Base-by-base conservation (phyloP, 2,329 filamentous ascomycete genomes). In the Fusarium sp. region DNA sequence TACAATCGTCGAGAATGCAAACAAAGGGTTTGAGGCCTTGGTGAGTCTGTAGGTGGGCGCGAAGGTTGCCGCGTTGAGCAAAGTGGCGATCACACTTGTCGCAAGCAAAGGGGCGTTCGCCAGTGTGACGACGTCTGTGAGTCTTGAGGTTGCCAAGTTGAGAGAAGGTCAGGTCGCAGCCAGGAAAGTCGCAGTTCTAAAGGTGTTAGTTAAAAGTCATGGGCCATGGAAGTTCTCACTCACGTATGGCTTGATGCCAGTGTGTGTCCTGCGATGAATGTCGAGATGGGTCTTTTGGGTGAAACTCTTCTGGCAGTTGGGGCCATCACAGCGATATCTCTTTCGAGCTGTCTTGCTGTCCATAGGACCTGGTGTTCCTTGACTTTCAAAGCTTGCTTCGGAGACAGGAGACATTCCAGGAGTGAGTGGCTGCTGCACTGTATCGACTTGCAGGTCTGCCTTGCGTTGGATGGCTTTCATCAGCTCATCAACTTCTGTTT, bases 111-210 rank as follows among this genome's bases (percentile, higher is more conserved):
- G 95, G 95, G 69, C 92, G 92, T 80, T 97, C 94, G 48, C 94
- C 94, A 7, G 93, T 95, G 83, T 98, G 95, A 51, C 94, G 90
- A 69, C 94, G 89, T 80, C 95, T 91, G 80, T 98, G 95, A 15
- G 94, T 97, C 90, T 95, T 96, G 52, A 98, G 86, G 78, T 98
- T 98, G 16, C 95, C 95, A 12, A 94, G 87, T 80, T 98, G 95
- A 19, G 94, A 96, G 80, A 98, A 98, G 16, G 89, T 87, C 75
- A 94, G 91, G 29, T 90, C 90, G 80, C 95, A 98, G 10, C 87
- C 87, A 7, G 89, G 87, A 72, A 93, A 88, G 71, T 89, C 91
- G 84, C 94, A 97, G 25, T 86, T 80, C 91, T 89, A 65, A 7
- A 35, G n/a, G 35, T 54, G 74, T 80, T 65, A 82, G 78, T 62